Conservation (phyloP, 208 protist species). For the Acanthamoeba culbertsoni region DNA sequence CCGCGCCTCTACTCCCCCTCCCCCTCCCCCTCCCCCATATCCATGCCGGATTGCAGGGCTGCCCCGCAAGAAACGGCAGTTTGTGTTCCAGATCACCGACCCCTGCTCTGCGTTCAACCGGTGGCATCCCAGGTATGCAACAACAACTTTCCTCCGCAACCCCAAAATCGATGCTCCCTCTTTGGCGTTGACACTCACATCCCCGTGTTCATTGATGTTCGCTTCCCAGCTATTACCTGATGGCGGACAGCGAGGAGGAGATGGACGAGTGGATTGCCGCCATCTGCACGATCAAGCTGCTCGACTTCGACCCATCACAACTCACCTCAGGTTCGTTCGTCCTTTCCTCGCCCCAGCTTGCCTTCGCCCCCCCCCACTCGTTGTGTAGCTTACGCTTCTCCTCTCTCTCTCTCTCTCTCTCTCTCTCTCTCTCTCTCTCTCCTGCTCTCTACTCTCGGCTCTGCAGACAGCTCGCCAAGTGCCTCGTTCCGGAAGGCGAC, state of each 20-base stretch:
- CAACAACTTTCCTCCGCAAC: not conserved
- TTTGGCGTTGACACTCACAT: not conserved
- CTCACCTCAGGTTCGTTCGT: not conserved
- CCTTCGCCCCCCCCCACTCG: not conserved
- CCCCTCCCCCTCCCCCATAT: too few relatives aligned
- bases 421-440: not conserved
- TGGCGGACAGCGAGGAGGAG: conserved; percentile 24
- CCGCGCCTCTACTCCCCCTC: too few relatives aligned
- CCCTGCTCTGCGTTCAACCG: conserved; percentile 19
- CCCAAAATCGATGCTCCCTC: not conserved
- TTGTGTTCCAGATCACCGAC: conserved; percentile 43
- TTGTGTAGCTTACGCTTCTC: not conserved
- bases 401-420: not conserved
- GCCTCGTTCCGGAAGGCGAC: not conserved
- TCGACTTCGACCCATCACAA: not conserved
- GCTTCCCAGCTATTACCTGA: not conserved
- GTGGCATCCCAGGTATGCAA: not conserved
- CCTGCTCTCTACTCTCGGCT: not conserved
- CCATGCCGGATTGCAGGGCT: not conserved
- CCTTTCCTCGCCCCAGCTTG: not conserved
- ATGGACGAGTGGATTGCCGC: conserved; percentile 32
- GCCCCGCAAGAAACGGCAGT: not conserved
- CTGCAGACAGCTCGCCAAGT: not conserved
- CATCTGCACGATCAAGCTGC: not conserved
- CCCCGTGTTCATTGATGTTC: not conserved